Percentiles rank a stretch among this genome's conserved stretches.
Conservation (phyloP, 73 alveolate species). For the Chromera velia region DNA sequence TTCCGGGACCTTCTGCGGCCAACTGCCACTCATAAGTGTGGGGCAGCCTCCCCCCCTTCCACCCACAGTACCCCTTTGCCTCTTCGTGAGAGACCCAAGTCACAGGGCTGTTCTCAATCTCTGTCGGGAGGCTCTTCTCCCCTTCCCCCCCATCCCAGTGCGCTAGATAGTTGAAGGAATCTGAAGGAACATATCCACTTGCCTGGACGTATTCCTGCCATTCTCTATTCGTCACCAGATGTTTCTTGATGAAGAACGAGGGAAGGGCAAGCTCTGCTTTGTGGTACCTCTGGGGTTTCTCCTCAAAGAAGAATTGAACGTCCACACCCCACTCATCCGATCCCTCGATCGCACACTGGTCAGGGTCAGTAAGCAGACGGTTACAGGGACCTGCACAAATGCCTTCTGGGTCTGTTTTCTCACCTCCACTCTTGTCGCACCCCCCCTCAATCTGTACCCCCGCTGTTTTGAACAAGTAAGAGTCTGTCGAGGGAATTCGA, state of each 20-base stretch:
- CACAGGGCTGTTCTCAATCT: neutral
- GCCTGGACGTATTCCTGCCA: conserved; percentile 4
- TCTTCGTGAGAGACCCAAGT: neutral
- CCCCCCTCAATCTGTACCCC: no score
- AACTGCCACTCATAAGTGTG: conserved; percentile 27
- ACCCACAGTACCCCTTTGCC: neutral
- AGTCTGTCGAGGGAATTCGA: no score
- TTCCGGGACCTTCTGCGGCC: conserved; percentile 33
- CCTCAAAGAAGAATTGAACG: conserved; percentile 29
- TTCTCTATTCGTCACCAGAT: conserved; percentile 22
- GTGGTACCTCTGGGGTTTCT: conserved; percentile 15
- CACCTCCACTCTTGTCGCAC: no score
- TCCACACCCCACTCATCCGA: conserved; percentile 8
- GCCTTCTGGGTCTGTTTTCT: no score
- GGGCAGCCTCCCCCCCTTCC: neutral
- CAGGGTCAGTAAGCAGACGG: no score
- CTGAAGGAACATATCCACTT: conserved; percentile 25
- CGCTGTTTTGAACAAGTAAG: no score
- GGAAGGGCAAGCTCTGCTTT: conserved; percentile 5
- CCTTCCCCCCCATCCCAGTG: conserved; percentile 19
- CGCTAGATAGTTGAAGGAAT: conserved; percentile 23
- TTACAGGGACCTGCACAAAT: no score
- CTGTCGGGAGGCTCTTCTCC: conserved; percentile 3
- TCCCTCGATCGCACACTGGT: no score
- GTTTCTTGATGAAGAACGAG: conserved; percentile 13